Evolutionary conservation across 2,329 filamentous ascomycete genomes (phyloP).

Genomic region (Microsporum ferrugineum): DNA sequence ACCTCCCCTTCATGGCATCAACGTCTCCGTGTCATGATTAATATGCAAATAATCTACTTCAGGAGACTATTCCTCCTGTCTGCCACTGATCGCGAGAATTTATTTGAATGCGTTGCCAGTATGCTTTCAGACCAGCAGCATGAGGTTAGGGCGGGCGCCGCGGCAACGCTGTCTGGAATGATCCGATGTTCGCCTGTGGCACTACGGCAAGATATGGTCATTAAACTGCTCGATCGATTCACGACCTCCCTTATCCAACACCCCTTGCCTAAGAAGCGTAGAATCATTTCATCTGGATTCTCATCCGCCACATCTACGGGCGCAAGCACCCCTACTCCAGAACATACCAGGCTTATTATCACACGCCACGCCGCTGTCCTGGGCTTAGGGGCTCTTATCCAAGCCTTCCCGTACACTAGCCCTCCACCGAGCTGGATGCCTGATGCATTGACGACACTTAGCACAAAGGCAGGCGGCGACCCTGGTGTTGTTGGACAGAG

Average conservation of each 20-base stretch:
- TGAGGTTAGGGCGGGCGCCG: conserved; percentile 87
- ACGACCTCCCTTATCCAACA: conserved; percentile 66
- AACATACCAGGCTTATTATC: conserved; percentile 62
- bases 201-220: conserved; percentile 68
- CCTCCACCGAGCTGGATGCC: conserved; percentile 92
- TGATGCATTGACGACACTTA: conserved; percentile 75
- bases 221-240: conserved; percentile 66
- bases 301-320: conserved; percentile 35
- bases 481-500: conserved; percentile 89
- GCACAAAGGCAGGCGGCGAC: conserved; percentile 74
- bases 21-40: conserved; percentile 83
- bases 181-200: conserved; percentile 81
- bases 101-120: conserved; percentile 86
- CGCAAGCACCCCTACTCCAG: conserved; percentile 39
- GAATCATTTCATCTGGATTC: conserved; percentile 24
- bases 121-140: conserved; percentile 90
- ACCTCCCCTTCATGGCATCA: conserved; percentile 87
- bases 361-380: conserved; percentile 81
- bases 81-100: conserved; percentile 58
- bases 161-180: conserved; percentile 89
- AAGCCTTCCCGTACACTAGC: conserved; percentile 91
- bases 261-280: conserved; percentile 64
- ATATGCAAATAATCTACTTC: conserved; percentile 99
- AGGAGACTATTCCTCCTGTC: conserved; percentile 81
- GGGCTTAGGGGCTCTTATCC: conserved; percentile 78